Percentiles rank a stretch among this genome's conserved stretches.
These are phyloP conservation scores for Elsinoe arachidis DNA, from an alignment of 2,329 filamentous ascomycete genomes.

Conservation along the genomic window DNA sequence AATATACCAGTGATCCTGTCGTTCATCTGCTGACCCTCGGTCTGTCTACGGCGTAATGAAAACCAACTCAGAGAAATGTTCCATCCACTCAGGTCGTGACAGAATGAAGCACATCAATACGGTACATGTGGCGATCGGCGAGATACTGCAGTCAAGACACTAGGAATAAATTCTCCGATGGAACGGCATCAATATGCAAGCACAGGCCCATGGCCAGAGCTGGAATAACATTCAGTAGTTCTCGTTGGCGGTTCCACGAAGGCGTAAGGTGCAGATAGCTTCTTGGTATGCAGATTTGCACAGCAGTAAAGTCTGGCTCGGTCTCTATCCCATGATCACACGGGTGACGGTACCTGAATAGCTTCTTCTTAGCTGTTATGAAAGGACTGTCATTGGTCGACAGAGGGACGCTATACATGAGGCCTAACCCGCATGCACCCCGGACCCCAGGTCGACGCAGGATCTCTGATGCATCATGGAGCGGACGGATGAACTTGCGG, in stretches of 20 bases:
- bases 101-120: neutral
- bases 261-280: neutral
- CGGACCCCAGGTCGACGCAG: neutral
- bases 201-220: neutral
- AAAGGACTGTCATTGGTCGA: neutral
- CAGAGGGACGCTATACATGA: no score
- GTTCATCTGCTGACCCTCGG: neutral
- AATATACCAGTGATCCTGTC: neutral
- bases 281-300: neutral
- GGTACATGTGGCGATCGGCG: neutral
- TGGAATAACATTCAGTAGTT: neutral
- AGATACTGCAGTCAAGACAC: neutral
- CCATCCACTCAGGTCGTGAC: neutral
- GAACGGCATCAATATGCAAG: neutral
- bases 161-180: no score
- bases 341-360: no score
- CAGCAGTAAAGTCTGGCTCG: neutral
- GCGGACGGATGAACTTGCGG: neutral
- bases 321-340: neutral
- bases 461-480: neutral
- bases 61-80: neutral
- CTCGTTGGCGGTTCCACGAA: neutral
- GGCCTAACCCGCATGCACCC: neutral
- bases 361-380: neutral
- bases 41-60: no score